phyloP scores from a whole-genome alignment of 176 grass and related monocot species.

The Phragmites australis region DNA sequence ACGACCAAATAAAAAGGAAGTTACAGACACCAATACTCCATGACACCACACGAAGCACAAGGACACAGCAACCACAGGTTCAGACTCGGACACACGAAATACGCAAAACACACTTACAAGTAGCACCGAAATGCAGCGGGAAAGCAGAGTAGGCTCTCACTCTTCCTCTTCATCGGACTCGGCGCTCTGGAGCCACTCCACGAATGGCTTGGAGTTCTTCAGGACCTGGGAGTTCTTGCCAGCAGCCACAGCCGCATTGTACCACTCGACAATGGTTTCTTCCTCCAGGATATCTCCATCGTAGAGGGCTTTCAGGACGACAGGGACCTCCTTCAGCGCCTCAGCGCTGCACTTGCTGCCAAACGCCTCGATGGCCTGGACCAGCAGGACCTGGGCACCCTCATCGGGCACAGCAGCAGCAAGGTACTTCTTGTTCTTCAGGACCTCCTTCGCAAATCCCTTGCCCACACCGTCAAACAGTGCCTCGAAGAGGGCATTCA shows the following conservation, averaged over 20 bases:
- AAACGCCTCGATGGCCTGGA: constrained; percentile 55
- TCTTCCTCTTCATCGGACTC: constrained; percentile 71
- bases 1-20: no score
- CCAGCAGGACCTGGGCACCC: constrained; percentile 48
- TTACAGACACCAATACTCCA: background rate
- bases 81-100: no score
- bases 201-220: constrained; percentile 62
- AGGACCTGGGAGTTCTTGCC: constrained; percentile 43
- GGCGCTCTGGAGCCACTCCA: constrained; percentile 72
- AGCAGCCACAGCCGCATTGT: constrained; percentile 39
- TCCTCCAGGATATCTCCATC: constrained; percentile 76
- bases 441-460: constrained; percentile 74
- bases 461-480: constrained; percentile 68
- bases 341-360: constrained; percentile 49
- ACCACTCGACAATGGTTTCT: constrained; percentile 71
- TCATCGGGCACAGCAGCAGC: constrained; percentile 50
- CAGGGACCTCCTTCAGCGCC: constrained; percentile 72
- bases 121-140: no score
- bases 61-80: background rate
- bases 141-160: no score
- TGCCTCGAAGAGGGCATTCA: constrained; percentile 57
- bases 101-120: background rate
- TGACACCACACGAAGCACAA: background rate
- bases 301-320: constrained; percentile 69
- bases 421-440: constrained; percentile 68